phyloP scores from a whole-genome alignment of 352 stramenopile genomes.

The Phytophthora sojae region DNA sequence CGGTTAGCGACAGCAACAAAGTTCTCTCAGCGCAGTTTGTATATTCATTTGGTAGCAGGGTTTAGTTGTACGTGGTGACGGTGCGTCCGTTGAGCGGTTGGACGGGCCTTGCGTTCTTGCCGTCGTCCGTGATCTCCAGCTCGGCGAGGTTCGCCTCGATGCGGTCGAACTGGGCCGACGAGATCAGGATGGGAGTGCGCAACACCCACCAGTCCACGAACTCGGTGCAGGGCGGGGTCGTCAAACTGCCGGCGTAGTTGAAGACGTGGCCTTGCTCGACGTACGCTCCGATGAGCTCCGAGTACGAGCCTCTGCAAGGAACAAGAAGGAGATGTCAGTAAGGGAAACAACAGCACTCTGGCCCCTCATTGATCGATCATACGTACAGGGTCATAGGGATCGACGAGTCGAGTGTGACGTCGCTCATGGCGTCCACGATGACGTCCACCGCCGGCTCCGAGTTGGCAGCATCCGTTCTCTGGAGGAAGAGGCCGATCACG shows the following conservation, averaged over 20 bases:
- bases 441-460: constrained; percentile 15
- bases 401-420: constrained; percentile 14
- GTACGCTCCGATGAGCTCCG: constrained; percentile 50
- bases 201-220: constrained; percentile 48
- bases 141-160: constrained; percentile 30
- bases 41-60: background rate
- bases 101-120: constrained; percentile 36
- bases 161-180: constrained; percentile 31
- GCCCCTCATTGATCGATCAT: background rate
- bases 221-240: constrained; percentile 43
- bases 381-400: constrained; percentile 46
- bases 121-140: constrained; percentile 29
- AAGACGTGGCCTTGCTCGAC: constrained; percentile 47
- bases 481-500: constrained; percentile 41
- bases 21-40: background rate
- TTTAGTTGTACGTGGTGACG: constrained; percentile 40
- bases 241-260: constrained; percentile 49
- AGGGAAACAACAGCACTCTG: background rate
- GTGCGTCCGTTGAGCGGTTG: constrained; percentile 38
- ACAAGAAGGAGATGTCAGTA: background rate
- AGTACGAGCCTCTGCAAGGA: constrained; percentile 51
- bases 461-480: constrained; percentile 17
- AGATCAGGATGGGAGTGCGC: constrained; percentile 33
- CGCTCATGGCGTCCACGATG: constrained; percentile 50
- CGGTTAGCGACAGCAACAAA: background rate